These are phyloP conservation scores for Talaromyces marneffei DNA, from an alignment of 2,329 filamentous ascomycete genomes.

Conservation along the genomic window DNA sequence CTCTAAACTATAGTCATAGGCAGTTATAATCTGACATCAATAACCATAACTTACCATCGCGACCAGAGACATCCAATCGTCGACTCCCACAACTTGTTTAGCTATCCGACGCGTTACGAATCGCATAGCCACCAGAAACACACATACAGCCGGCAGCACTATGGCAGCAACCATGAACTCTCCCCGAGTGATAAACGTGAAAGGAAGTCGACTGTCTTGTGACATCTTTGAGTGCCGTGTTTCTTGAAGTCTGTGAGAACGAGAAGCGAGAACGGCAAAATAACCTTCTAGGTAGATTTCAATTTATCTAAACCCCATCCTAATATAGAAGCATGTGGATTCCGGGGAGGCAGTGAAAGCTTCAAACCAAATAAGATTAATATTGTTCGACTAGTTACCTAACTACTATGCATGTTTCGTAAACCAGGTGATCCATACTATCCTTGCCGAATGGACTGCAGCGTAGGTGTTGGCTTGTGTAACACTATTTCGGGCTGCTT, in stretches of 20 bases:
- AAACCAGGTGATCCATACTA: too few relatives aligned
- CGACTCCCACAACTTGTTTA: not conserved
- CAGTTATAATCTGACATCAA: too few relatives aligned
- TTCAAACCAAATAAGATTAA: not conserved
- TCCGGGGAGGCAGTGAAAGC: not conserved
- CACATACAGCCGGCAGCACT: not conserved
- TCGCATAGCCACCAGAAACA: not conserved
- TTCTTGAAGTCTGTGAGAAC: not conserved
- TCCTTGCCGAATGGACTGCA: too few relatives aligned
- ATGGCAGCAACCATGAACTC: not conserved
- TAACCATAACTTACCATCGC: not conserved
- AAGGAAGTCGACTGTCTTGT: not conserved
- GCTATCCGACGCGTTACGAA: not conserved
- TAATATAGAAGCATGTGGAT: not conserved
- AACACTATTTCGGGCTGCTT: not conserved
- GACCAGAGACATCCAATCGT: not conserved
- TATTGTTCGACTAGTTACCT: too few relatives aligned
- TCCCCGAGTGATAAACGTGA: not conserved
- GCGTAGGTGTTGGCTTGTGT: not conserved
- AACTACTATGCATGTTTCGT: too few relatives aligned
- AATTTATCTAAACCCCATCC: not conserved
- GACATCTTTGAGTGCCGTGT: not conserved
- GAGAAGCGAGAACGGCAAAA: not conserved
- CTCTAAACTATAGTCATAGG: too few relatives aligned
- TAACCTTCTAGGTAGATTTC: not conserved